Evolutionary conservation across 495 filamentous ascomycete species (phyloP).

Genomic region (Penicillium goetzii): DNA sequence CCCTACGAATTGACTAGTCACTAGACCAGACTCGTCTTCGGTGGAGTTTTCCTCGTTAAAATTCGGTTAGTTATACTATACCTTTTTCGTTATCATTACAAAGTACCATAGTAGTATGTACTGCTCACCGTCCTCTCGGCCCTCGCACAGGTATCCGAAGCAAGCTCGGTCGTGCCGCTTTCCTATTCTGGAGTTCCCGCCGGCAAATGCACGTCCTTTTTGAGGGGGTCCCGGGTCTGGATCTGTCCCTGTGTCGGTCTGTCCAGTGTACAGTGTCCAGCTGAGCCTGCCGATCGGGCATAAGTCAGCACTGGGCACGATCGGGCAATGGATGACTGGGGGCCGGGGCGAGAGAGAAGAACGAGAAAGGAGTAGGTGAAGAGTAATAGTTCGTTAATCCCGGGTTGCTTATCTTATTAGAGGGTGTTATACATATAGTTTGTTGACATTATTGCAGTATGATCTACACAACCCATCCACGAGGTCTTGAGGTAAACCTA

Average conservation of each 20-base stretch:
- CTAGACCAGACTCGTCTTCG: background rate
- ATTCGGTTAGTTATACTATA: background rate
- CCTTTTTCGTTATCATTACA: background rate
- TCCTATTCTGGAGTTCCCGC: slow-evolving; percentile 34
- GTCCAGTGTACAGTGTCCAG: slow-evolving; percentile 1
- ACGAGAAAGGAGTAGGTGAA: background rate
- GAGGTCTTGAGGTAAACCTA: background rate
- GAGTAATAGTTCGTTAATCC: background rate
- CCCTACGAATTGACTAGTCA: background rate
- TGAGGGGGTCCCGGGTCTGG: slow-evolving; percentile 1
- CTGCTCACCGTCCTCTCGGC: background rate
- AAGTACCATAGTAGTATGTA: no score
- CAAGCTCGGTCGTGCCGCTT: slow-evolving; percentile 20
- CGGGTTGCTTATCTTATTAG: background rate
- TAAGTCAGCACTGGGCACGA: background rate
- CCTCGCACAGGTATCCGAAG: slow-evolving; percentile 28
- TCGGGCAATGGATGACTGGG: background rate
- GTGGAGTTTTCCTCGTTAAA: background rate
- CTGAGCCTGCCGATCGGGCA: slow-evolving; percentile 32
- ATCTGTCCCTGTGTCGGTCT: slow-evolving; percentile 7
- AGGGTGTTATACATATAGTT: background rate
- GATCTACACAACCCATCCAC: background rate
- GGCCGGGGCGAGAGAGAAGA: background rate
- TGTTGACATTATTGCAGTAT: background rate
- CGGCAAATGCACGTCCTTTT: slow-evolving; percentile 10